Evolutionary conservation across 108 stramenopile species (phyloP).

Genomic region (Chaetoceros tenuissimus): DNA sequence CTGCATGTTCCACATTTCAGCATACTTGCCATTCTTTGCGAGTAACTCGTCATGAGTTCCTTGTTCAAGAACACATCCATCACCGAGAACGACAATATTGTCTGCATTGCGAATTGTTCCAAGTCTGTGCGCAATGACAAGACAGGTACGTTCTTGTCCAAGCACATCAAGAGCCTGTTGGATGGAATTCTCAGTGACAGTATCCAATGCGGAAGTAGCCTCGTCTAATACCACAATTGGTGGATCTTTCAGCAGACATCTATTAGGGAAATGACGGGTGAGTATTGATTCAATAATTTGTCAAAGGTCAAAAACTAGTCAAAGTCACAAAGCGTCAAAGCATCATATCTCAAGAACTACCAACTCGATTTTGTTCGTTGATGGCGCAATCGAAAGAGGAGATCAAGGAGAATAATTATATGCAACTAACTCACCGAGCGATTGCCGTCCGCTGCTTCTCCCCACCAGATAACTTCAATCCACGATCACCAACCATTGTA

Average conservation of each 20-base stretch:
- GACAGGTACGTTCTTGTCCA: slow-evolving; percentile 73
- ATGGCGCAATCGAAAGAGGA: no score
- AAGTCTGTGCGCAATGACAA: slow-evolving; percentile 97
- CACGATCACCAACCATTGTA: slow-evolving; percentile 95
- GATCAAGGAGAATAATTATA: no score
- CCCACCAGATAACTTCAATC: slow-evolving; percentile 76
- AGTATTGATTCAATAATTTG: no score
- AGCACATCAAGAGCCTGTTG: slow-evolving; percentile 95
- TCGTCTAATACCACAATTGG: slow-evolving; percentile 67
- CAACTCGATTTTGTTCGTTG: no score
- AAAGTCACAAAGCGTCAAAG: no score
- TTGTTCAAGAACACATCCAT: slow-evolving; percentile 85
- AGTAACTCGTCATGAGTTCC: slow-evolving; percentile 95
- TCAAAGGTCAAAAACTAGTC: no score
- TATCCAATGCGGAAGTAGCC: slow-evolving; percentile 57
- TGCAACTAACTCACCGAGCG: no score
- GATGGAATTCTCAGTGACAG: slow-evolving; percentile 77
- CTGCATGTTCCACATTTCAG: slow-evolving; percentile 88
- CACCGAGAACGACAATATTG: slow-evolving; percentile 93
- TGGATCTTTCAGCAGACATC: slow-evolving; percentile 92
- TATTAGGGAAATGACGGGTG: no score
- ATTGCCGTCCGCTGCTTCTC: slow-evolving; percentile 76
- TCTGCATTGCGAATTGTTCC: slow-evolving; percentile 94
- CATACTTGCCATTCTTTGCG: slow-evolving; percentile 66
- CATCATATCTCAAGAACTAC: no score